A percentile compares a stretch with the other conserved stretches of the same genome.
phyloP scores from a whole-genome alignment of 2,329 filamentous ascomycete genomes.

The Aciculosporium take region DNA sequence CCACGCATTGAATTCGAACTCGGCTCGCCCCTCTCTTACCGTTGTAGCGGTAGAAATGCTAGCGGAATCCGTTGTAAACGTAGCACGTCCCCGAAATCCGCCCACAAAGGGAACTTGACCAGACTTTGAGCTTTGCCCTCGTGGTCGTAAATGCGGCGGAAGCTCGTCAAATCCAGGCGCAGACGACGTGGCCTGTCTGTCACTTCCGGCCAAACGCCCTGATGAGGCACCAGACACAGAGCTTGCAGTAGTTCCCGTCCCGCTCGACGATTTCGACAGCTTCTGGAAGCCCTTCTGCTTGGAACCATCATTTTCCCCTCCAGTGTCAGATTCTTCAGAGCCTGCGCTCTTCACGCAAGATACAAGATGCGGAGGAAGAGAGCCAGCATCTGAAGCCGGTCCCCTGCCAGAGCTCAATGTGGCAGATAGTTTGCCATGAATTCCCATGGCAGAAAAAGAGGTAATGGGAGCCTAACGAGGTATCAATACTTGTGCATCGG shows the following conservation, averaged over 20 bases:
- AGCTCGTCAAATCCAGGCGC: not conserved
- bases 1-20: constrained; percentile 18
- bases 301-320: not conserved
- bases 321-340: not conserved
- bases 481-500: constrained; percentile 5
- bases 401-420: not conserved
- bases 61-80: not conserved
- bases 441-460: constrained; percentile 10
- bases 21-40: constrained; percentile 8
- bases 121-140: not conserved
- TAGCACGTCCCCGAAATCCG: not conserved
- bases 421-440: constrained; percentile 5
- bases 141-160: not conserved
- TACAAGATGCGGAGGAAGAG: constrained; percentile 1
- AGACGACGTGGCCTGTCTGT: not conserved
- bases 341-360: not conserved
- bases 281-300: not conserved
- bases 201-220: not conserved
- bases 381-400: not conserved
- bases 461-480: constrained; percentile 15
- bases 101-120: not conserved
- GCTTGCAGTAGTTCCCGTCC: not conserved
- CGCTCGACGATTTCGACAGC: not conserved
- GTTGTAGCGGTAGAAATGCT: constrained; percentile 20
- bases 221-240: not conserved